Evolutionary conservation across 2,329 filamentous ascomycete genomes (phyloP).

Genomic region (Neofusicoccum laricinum): DNA sequence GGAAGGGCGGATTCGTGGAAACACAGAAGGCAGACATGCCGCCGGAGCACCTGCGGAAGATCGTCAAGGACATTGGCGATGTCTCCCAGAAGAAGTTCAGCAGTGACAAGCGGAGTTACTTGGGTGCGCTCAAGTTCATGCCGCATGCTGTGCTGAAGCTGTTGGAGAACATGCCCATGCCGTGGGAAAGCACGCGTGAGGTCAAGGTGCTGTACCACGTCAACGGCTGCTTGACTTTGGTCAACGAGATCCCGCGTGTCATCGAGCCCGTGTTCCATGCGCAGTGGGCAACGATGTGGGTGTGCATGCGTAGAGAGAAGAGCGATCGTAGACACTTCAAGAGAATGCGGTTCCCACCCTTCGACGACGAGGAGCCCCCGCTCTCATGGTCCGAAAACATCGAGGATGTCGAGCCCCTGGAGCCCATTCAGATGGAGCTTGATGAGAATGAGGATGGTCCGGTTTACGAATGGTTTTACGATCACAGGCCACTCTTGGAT

Average conservation of each 20-base stretch:
- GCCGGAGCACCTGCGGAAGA: conserved; percentile 95
- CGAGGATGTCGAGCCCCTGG: conserved; percentile 93
- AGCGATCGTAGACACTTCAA: conserved; percentile 95
- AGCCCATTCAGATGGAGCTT: conserved; percentile 98
- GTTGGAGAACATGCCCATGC: conserved; percentile 99
- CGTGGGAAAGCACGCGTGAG: conserved; percentile 93
- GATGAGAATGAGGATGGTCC: conserved; percentile 90
- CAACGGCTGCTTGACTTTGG: conserved; percentile 92
- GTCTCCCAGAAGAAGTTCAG: conserved; percentile 99
- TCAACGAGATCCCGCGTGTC: conserved; percentile 94
- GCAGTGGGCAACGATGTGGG: conserved; percentile 99
- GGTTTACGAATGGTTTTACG: conserved; percentile 96
- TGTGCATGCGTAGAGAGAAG: conserved; percentile 96
- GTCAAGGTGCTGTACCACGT: conserved; percentile 98
- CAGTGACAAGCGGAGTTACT: conserved; percentile 95
- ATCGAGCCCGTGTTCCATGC: conserved; percentile 98
- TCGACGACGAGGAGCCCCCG: conserved; percentile 97
- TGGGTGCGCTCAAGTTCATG: conserved; percentile 98
- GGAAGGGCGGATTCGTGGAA: conserved; percentile 93
- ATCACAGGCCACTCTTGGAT: conserved; percentile 85
- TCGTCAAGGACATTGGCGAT: conserved; percentile 97
- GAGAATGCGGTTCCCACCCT: conserved; percentile 97
- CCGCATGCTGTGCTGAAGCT: conserved; percentile 96
- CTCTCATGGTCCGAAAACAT: conserved; percentile 98
- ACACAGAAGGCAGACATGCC: conserved; percentile 99